Conservation (phyloP, 2,329 filamentous ascomycete genomes). For the Phoma herbarum region DNA sequence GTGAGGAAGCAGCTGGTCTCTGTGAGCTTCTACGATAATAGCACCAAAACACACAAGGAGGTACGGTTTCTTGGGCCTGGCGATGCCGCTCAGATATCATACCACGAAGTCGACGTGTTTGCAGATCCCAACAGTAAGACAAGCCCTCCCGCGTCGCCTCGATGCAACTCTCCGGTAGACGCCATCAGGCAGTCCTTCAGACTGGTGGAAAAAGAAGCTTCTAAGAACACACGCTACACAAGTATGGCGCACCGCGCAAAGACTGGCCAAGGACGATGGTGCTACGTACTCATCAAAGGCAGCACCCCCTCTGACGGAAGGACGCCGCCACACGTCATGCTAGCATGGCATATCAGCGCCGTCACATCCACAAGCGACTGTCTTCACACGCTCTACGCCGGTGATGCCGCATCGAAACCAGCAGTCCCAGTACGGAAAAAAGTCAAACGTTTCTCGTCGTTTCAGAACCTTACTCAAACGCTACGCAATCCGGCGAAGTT, state of each 20-base stretch:
- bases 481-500: neutral
- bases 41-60: constrained; percentile 27
- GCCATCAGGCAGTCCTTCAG: constrained; percentile 7
- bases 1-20: constrained; percentile 25
- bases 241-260: constrained; percentile 9
- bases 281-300: constrained; percentile 26
- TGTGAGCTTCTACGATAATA: constrained; percentile 34
- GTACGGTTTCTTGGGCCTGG: constrained; percentile 30
- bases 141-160: neutral
- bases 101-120: constrained; percentile 38
- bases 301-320: neutral
- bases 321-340: constrained; percentile 21
- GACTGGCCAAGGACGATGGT: constrained; percentile 29
- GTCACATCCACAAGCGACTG: constrained; percentile 22
- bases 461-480: constrained; percentile 17
- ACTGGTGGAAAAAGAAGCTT: neutral
- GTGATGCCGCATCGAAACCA: neutral
- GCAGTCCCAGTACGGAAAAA: neutral
- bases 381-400: constrained; percentile 22
- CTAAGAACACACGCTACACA: neutral
- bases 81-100: constrained; percentile 26
- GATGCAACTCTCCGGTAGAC: neutral
- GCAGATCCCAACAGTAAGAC: neutral
- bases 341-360: constrained; percentile 25
- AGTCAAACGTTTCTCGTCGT: constrained; percentile 17